Base-by-base conservation (phyloP, 352 stramenopile genomes). In the Peronospora farinosa region DNA sequence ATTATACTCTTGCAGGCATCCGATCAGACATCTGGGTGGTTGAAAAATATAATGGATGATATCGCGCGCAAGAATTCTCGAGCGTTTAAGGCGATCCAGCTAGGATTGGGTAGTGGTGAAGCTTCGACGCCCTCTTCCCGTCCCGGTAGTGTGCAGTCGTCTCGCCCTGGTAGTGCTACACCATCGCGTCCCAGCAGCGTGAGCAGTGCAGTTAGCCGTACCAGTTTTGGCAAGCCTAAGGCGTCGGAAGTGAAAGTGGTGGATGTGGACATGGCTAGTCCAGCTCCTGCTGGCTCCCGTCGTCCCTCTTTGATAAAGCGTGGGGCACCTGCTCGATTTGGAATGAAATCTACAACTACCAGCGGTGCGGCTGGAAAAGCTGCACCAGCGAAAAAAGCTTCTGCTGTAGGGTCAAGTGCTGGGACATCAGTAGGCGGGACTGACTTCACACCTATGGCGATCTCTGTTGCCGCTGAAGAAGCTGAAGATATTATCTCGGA, bases 21-120 rank as follows among this genome's bases (percentile, higher is more conserved):
- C 6, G 57, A 77, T 5, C 61, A 88, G 32, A 69, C 67, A 23
- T 36, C 53, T 21, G 58, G 62, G 19, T 88, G 81, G 68, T 54
- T 88, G 8, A 74, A 86, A 44, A 54, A 35, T 5, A 64, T 84
- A 43, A 45, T 92, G 52, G 74, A 86, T 13, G 76, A 86, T 0
- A 65, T 92, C 17, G 66, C 71, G 4, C 62, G 65, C 17, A 92
- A 86, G 50, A 90, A 86, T 55, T 66, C 77, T 17, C 81, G 84
- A 7, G 74, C 71, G 6, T 78, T 70, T 17, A 94, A 92, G 47
- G 57, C 63, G 6, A 86, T 94, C 31, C 60, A 84, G 37, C 63
- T 73, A 53, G 65, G 65, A 7, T 38, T 88, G 33, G 70, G 72
- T 23, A 51, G 32, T 19, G 40, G 43, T 16, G 43, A 43, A 15